Conservation (phyloP, 2,329 filamentous ascomycete species). For the Colletotrichum limetticola region DNA sequence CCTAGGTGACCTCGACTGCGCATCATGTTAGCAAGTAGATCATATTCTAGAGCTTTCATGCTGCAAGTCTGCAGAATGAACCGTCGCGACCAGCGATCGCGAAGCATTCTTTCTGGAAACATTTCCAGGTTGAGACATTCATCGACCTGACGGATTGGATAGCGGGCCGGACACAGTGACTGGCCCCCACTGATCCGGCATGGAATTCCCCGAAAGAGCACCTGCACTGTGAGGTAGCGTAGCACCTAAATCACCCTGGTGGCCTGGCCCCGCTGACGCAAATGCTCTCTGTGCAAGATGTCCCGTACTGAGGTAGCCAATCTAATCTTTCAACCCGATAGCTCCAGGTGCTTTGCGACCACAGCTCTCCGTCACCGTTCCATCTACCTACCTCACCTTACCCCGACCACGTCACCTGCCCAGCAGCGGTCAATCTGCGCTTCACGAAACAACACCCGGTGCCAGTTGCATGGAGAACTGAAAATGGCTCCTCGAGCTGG, state of each 20-base stretch:
- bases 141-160: background rate
- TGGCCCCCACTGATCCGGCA: background rate
- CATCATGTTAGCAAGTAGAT: background rate
- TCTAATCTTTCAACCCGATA: conserved; percentile 16
- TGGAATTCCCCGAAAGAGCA: background rate
- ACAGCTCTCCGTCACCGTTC: background rate
- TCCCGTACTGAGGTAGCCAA: conserved; percentile 7
- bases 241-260: background rate
- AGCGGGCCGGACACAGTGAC: background rate
- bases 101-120: background rate
- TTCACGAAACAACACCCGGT: conserved; percentile 2
- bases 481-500: conserved; percentile 76
- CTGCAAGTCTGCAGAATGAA: background rate
- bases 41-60: background rate
- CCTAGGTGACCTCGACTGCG: background rate
- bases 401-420: background rate
- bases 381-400: background rate
- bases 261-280: conserved; percentile 29
- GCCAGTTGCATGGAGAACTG: conserved; percentile 59
- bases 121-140: background rate
- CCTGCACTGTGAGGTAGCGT: background rate
- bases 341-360: conserved; percentile 6
- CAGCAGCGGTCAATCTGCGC: conserved; percentile 29
- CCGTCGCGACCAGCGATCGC: background rate
- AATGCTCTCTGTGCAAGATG: conserved; percentile 6